A percentile compares a stretch with the other conserved stretches of the same genome.
Conservation (phyloP, 2,329 filamentous ascomycete genomes). For the Sporothrix pseudoabietina region DNA sequence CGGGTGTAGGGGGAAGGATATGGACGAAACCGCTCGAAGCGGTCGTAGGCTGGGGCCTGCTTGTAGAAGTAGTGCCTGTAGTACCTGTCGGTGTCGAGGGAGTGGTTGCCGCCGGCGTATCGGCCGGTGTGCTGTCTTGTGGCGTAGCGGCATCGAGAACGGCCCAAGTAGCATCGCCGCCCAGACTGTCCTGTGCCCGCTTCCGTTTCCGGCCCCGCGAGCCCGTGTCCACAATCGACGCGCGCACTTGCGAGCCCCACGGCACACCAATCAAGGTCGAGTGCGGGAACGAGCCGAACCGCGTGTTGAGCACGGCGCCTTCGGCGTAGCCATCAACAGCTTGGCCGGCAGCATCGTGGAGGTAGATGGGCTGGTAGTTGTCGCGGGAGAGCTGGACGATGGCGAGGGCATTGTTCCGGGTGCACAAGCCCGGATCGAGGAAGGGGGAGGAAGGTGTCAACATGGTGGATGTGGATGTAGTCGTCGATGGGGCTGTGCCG, state of each 20-base stretch:
- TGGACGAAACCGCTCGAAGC: conserved; percentile 70
- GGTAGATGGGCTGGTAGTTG: conserved; percentile 74
- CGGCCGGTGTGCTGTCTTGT: conserved; percentile 26
- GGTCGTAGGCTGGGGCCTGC: conserved; percentile 41
- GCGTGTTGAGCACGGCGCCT: conserved; percentile 82
- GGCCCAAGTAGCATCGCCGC: conserved; percentile 23
- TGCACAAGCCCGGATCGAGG: conserved; percentile 66
- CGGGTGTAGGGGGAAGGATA: conserved; percentile 75
- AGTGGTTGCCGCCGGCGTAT: conserved; percentile 17
- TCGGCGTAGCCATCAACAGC: conserved; percentile 72
- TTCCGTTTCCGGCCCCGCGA: conserved; percentile 76
- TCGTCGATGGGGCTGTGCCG: conserved; percentile 17
- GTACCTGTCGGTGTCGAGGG: neutral
- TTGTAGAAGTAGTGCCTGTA: conserved; percentile 37
- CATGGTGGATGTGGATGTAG: neutral
- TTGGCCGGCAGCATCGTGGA: conserved; percentile 59
- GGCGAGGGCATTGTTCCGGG: conserved; percentile 68
- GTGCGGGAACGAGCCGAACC: conserved; percentile 89
- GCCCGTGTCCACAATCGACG: conserved; percentile 87
- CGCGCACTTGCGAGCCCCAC: conserved; percentile 90
- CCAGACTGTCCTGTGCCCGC: conserved; percentile 43
- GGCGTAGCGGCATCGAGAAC: neutral
- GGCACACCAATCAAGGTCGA: conserved; percentile 74
- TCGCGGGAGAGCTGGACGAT: conserved; percentile 89
- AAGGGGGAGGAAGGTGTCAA: conserved; percentile 66